Conservation (phyloP, 345 rosid genomes). For the Euphorbia peplus region DNA sequence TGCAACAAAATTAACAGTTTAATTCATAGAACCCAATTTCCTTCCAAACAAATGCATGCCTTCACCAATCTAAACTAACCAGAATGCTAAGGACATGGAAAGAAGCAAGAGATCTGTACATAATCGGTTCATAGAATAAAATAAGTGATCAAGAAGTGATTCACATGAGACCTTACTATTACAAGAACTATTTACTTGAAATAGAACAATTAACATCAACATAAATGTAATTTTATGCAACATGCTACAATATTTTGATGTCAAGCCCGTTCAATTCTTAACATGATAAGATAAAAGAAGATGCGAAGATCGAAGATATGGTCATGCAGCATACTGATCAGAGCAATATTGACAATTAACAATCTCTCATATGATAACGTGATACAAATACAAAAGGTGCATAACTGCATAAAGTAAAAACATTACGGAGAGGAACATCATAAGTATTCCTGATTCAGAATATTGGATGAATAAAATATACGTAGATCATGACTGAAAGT, state of each 20-base stretch:
- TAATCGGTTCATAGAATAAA: too few relatives aligned
- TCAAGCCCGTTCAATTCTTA: neutral
- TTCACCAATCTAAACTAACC: neutral
- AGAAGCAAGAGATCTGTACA: neutral
- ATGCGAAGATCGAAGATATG: neutral
- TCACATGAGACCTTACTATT: neutral
- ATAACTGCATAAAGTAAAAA: neutral
- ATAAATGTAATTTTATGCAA: neutral
- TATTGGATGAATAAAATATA: too few relatives aligned
- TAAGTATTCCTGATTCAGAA: too few relatives aligned
- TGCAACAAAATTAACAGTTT: neutral
- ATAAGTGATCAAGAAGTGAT: too few relatives aligned
- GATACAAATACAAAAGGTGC: neutral
- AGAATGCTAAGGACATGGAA: neutral
- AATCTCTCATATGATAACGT: neutral
- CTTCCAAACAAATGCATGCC: neutral
- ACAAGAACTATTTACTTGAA: neutral
- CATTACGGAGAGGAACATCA: too few relatives aligned
- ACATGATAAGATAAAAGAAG: neutral
- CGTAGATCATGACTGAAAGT: too few relatives aligned
- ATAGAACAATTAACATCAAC: neutral
- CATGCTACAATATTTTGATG: neutral
- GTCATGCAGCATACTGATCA: neutral
- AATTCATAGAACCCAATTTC: neutral
- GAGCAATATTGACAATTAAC: neutral